Conservation (phyloP, 129 eudicot species). For the Ambrosia trifida region DNA sequence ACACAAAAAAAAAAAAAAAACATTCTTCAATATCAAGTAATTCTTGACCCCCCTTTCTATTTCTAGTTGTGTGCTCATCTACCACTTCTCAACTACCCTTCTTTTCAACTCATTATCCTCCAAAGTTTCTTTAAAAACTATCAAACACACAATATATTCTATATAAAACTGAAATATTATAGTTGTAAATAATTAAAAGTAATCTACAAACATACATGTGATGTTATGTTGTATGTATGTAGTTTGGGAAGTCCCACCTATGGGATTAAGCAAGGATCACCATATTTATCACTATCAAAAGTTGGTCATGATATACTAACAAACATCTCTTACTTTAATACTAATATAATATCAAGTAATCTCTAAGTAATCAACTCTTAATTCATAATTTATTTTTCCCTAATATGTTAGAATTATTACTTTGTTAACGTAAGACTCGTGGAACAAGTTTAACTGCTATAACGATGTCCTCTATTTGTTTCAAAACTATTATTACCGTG, state of each 20-base stretch:
- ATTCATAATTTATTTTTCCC: conserved; percentile 6
- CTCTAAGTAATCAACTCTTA: conserved; percentile 34
- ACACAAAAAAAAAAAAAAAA: too few relatives aligned
- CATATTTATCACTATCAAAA: conserved; percentile 33
- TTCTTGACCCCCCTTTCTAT: conserved; percentile 20
- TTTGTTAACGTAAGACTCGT: too few relatives aligned
- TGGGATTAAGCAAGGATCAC: conserved; percentile 34
- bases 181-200: not conserved
- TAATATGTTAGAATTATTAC: not conserved
- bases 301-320: conserved; percentile 34
- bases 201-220: conserved; percentile 1
- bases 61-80: conserved; percentile 19
- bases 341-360: conserved; percentile 34
- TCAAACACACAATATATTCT: not conserved
- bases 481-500: too few relatives aligned
- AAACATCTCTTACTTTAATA: conserved; percentile 32
- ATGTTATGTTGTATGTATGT: not conserved
- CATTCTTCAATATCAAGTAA: conserved; percentile 37
- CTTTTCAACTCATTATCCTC: conserved; percentile 19
- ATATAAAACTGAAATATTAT: not conserved
- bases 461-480: too few relatives aligned
- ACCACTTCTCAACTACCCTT: conserved; percentile 29
- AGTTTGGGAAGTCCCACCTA: not conserved
- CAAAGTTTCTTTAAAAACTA: not conserved
- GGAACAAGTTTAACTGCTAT: too few relatives aligned